Conservation (phyloP, 2,329 filamentous ascomycete genomes). For the Colletotrichum liriopes region DNA sequence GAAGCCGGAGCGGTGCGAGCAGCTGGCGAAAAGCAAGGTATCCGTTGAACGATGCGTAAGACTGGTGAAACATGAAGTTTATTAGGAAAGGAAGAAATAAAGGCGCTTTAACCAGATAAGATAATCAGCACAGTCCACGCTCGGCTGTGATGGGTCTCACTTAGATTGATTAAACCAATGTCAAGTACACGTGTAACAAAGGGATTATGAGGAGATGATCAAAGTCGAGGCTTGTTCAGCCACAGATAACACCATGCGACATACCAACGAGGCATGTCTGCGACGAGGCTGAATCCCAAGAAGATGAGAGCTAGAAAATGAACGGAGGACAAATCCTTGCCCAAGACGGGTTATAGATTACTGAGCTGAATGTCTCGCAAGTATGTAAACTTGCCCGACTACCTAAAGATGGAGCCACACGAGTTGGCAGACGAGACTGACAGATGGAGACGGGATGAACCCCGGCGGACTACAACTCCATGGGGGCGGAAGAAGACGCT, state of each 20-base stretch:
- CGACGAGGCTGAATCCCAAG: not conserved
- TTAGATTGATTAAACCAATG: not conserved
- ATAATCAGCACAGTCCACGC: slow-evolving; percentile 13
- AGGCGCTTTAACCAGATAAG: slow-evolving; percentile 18
- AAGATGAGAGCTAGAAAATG: not conserved
- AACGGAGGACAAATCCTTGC: not conserved
- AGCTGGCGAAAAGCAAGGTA: not conserved
- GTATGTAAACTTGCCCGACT: not conserved
- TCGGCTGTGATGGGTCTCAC: slow-evolving; percentile 13
- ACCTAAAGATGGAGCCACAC: not conserved
- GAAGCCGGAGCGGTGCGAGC: not conserved
- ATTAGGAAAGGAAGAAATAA: not conserved
- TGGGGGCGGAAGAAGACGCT: not conserved
- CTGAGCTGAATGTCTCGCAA: not conserved
- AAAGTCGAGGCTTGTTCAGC: not conserved
- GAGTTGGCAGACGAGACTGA: not conserved
- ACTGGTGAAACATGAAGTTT: not conserved
- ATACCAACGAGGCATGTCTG: not conserved
- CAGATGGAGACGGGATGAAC: not conserved
- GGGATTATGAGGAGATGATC: not conserved
- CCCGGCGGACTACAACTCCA: not conserved
- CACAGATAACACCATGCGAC: not conserved
- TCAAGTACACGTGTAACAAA: slow-evolving; percentile 6
- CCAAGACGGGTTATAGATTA: not conserved
- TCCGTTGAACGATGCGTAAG: not conserved